Evolutionary conservation across 805 yeast species (phyloP).

Genomic region (Spathaspora arborariae): DNA sequence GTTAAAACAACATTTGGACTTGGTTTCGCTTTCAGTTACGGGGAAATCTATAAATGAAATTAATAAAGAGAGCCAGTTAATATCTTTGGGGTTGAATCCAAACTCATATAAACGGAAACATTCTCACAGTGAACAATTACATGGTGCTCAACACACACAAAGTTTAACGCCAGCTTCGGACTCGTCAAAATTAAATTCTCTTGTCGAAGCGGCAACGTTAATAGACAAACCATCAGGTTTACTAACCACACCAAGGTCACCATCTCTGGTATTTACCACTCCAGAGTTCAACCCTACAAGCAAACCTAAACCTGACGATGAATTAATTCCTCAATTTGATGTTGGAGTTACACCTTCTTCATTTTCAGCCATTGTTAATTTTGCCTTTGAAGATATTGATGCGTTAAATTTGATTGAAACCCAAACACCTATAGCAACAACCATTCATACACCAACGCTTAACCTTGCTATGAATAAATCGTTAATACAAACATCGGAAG

Average conservation of each 20-base stretch:
- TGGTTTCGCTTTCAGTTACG: not conserved
- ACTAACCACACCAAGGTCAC: not conserved
- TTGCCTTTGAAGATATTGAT: not conserved
- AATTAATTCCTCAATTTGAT: conserved; percentile 14
- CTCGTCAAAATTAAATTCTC: not conserved
- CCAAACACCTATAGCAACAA: not conserved
- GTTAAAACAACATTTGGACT: conserved; percentile 17
- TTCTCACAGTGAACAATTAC: no score
- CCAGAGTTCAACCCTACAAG: no score
- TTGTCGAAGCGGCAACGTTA: not conserved
- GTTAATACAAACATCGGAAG: conserved; percentile 26
- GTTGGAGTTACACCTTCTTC: conserved; percentile 17
- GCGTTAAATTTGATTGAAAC: conserved; percentile 14
- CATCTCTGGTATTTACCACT: not conserved
- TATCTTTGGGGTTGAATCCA: conserved; percentile 51
- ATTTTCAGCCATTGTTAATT: not conserved
- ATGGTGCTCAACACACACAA: no score
- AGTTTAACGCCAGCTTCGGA: no score
- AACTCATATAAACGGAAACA: conserved; percentile 15
- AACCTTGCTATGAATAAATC: conserved; percentile 5
- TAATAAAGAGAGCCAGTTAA: conserved; percentile 46
- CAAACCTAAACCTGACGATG: no score
- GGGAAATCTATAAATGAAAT: conserved; percentile 21
- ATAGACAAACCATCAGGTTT: not conserved
- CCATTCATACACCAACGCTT: conserved; percentile 19